These are phyloP conservation scores for Suhomyces sp. DNA, from an alignment of 805 yeast species.

Conservation along the genomic window DNA sequence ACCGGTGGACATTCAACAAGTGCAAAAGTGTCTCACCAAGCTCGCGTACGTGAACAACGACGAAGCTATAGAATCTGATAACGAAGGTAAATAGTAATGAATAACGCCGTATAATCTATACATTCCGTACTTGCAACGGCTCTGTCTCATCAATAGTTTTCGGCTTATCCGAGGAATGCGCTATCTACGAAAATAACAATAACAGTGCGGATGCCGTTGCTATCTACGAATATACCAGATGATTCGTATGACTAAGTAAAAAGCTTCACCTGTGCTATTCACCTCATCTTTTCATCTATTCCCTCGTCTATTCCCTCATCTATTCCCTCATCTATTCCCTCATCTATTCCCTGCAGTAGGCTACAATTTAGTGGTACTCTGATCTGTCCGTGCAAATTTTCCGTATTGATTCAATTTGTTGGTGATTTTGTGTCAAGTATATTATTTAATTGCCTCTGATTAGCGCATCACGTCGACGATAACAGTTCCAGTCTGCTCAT, in stretches of 20 bases:
- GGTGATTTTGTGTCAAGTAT: background rate
- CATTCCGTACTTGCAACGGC: background rate
- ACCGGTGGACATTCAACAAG: constrained; percentile 43
- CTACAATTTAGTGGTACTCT: no score
- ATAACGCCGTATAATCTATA: background rate
- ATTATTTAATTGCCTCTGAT: background rate
- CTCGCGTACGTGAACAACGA: constrained; percentile 15
- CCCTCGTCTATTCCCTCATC: no score
- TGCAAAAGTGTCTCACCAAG: constrained; percentile 22
- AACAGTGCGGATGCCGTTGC: background rate
- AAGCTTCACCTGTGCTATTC: no score
- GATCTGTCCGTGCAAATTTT: background rate
- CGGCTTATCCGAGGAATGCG: background rate
- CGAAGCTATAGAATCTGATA: constrained; percentile 29
- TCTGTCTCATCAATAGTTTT: background rate
- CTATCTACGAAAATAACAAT: background rate
- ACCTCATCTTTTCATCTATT: no score
- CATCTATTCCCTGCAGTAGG: no score
- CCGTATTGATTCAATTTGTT: background rate
- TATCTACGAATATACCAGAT: background rate
- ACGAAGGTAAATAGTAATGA: constrained; percentile 10
- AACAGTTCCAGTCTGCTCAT: no score
- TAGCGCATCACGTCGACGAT: background rate
- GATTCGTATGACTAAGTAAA: no score
- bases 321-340: no score